phyloP scores from a whole-genome alignment of 208 protist species.

The Acanthamoeba healyi region DNA sequence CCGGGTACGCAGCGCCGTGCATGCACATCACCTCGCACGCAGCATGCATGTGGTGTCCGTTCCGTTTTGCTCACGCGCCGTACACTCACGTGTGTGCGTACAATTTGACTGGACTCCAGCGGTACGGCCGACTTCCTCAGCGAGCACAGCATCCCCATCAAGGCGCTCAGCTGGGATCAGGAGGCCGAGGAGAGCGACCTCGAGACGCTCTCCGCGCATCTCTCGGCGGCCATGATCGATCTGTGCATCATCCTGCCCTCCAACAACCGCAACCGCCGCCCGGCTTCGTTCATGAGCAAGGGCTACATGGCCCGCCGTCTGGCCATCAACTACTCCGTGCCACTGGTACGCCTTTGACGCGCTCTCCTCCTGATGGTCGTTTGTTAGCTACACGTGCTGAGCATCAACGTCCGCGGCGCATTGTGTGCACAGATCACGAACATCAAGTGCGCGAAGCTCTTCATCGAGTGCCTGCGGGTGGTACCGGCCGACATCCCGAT shows the following conservation, averaged over 20 bases:
- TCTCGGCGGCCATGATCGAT: slow-evolving; percentile 88
- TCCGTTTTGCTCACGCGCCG: neutral
- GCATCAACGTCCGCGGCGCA: neutral
- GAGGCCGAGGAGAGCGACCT: slow-evolving; percentile 46
- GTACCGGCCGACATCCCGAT: slow-evolving; percentile 54
- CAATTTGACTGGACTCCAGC: too few species aligned
- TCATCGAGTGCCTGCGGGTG: slow-evolving; percentile 79
- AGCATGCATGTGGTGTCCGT: too few species aligned
- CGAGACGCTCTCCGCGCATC: slow-evolving; percentile 58
- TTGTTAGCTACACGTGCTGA: neutral
- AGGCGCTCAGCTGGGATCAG: slow-evolving; percentile 62
- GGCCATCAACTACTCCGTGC: slow-evolving; percentile 85
- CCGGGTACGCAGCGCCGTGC: slow-evolving; percentile 76
- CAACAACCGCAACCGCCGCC: slow-evolving; percentile 84
- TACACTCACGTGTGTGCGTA: too few species aligned
- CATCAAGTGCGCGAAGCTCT: slow-evolving; percentile 87
- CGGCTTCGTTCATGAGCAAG: slow-evolving; percentile 85
- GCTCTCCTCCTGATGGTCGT: too few species aligned
- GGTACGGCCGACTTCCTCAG: slow-evolving; percentile 56
- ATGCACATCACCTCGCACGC: too few species aligned
- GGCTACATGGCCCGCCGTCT: slow-evolving; percentile 84
- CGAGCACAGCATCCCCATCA: slow-evolving; percentile 69
- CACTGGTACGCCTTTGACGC: slow-evolving; percentile 25
- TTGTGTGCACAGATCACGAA: slow-evolving; percentile 81
- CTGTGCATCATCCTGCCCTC: slow-evolving; percentile 93